phyloP scores from a whole-genome alignment of 345 rosid species.

The Syzygium jambos region DNA sequence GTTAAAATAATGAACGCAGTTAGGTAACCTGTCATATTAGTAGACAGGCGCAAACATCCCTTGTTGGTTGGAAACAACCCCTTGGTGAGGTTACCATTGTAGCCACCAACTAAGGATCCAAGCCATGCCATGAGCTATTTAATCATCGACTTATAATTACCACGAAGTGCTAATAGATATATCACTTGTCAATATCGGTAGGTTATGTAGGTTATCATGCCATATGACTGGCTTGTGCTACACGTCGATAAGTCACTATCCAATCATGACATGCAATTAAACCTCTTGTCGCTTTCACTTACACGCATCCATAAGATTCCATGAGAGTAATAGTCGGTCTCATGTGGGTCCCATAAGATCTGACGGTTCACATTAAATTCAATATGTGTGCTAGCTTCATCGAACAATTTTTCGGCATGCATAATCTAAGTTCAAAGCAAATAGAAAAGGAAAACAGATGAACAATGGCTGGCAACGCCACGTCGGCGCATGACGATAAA shows the following conservation, averaged over 20 bases:
- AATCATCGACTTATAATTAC: background rate
- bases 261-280: background rate
- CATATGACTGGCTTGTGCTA: background rate
- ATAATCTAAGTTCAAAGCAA: background rate
- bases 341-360: background rate
- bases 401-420: background rate
- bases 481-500: accelerated
- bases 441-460: background rate
- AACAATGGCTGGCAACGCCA: background rate
- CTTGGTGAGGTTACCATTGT: too few species aligned
- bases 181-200: background rate
- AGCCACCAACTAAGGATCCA: too few species aligned
- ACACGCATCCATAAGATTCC: background rate
- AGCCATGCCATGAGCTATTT: background rate
- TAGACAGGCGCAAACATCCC: too few species aligned
- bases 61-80: too few species aligned
- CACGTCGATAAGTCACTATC: background rate
- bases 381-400: background rate
- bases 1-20: too few species aligned
- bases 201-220: background rate
- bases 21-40: too few species aligned
- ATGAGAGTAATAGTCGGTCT: background rate
- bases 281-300: background rate
- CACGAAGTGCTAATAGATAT: background rate
- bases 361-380: background rate